Evolutionary conservation across 2,329 filamentous ascomycete genomes (phyloP).

Genomic region (Hypoxylon sp.): DNA sequence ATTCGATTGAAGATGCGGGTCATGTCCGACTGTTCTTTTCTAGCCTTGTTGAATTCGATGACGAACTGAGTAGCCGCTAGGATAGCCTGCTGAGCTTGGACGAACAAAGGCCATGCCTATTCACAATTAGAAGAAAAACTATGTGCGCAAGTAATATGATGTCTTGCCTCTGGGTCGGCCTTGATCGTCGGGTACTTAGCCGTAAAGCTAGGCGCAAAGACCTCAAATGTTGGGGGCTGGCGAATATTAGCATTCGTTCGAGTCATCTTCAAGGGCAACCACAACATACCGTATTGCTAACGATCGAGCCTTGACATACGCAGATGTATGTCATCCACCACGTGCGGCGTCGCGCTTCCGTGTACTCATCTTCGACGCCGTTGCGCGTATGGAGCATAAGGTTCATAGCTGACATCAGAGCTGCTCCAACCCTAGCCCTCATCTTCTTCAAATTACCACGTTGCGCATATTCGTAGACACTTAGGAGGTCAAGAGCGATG

Average conservation of each 20-base stretch:
- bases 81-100: constrained; percentile 62
- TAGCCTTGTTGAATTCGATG: constrained; percentile 59
- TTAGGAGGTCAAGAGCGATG: constrained; percentile 61
- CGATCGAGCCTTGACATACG: constrained; percentile 63
- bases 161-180: constrained; percentile 56
- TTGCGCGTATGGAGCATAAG: constrained; percentile 57
- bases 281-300: constrained; percentile 59
- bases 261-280: neutral
- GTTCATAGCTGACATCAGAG: constrained; percentile 60
- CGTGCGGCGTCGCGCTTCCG: constrained; percentile 59
- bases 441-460: constrained; percentile 65
- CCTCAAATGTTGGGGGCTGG: constrained; percentile 58
- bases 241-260: constrained; percentile 13
- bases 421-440: constrained; percentile 61
- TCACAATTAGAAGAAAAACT: constrained; percentile 32
- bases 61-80: constrained; percentile 61
- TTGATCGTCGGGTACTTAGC: constrained; percentile 57
- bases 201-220: constrained; percentile 59
- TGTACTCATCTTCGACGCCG: constrained; percentile 54
- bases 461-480: constrained; percentile 65
- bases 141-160: neutral
- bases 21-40: constrained; percentile 55
- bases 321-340: constrained; percentile 69
- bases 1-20: constrained; percentile 56
- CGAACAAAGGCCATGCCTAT: constrained; percentile 58